These are phyloP conservation scores for Pichia membranifaciens DNA, from an alignment of 805 yeast species.

Conservation along the genomic window DNA sequence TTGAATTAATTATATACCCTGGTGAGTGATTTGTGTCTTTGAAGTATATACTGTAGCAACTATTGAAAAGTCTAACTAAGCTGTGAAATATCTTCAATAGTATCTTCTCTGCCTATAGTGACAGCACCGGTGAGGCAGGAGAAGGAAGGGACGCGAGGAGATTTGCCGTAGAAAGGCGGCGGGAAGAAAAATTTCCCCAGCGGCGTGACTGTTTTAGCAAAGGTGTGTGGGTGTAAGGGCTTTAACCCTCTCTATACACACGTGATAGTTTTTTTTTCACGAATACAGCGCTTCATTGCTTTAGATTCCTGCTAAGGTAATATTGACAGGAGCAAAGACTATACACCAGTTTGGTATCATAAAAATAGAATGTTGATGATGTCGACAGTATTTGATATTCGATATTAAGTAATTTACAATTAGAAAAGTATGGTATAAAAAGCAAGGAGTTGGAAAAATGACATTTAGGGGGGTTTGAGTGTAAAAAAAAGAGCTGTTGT, in stretches of 20 bases:
- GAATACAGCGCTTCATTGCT: too few species aligned
- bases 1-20: slow-evolving; percentile 26
- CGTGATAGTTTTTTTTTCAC: neutral
- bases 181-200: neutral
- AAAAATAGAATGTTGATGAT: too few species aligned
- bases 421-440: slow-evolving; percentile 1
- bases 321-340: too few species aligned
- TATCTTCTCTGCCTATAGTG: neutral
- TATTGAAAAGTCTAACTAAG: too few species aligned
- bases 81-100: slow-evolving; percentile 7
- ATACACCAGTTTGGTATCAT: too few species aligned
- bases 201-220: too few species aligned
- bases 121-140: neutral
- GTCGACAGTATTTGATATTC: neutral
- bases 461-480: neutral
- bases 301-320: too few species aligned
- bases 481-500: too few species aligned
- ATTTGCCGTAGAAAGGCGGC: neutral
- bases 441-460: slow-evolving; percentile 12
- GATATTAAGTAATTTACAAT: neutral
- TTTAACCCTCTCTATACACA: neutral
- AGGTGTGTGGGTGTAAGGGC: neutral
- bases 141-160: neutral
- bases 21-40: slow-evolving; percentile 3
- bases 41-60: neutral